Evolutionary conservation across 1,284 basidiomycete species (phyloP), one percentile per base, ranked within the genome.

Genomic region (Agaricales sp.): DNA sequence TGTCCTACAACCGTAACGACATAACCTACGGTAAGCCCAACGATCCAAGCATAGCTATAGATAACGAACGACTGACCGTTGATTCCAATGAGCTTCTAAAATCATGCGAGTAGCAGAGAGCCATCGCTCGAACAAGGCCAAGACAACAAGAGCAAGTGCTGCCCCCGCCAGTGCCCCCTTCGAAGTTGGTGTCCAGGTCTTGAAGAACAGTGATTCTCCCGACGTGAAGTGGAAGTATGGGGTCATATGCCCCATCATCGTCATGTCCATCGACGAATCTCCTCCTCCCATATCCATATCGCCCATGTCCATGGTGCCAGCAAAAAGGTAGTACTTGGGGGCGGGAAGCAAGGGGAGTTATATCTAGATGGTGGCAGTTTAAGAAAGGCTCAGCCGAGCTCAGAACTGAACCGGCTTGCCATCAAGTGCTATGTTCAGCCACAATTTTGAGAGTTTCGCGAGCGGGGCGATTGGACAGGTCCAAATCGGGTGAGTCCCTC

Each of bases 81-180:
- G 62, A 44, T 61, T 66, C 88, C 87, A 91, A 24, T 71, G 67
- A 1, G 59, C 61, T 53, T 82, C 74, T 50, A 77, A 67, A 8
- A 69, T 61, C 18, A 70, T 63, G 21, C 82, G 71, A 51, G 74
- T 66, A 0, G 78, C 80, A 12, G 74, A 63, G 35, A 91, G 60
- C 65, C 76, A 80, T 51, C 88, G 70, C 50, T 90, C 87, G 26
- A 87, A 63, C 3, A 90, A 59, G 4, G 78, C 78, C 23, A 92
- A 65, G 20, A 80, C 43, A 57, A 84, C 70, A 19, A 92, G 68
- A 0, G 74, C 82, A 51, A 92, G 71, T 60, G 80, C 86, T 43
- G 87, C 85, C 2, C 85, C 88, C 14, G 75, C 77, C 22, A 88
- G 74, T 0, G 82, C 80, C 23, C 84, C 87, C 11, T 69, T 56